phyloP scores from a whole-genome alignment of 169 alveolate genomes.

The Babesia sp. region DNA sequence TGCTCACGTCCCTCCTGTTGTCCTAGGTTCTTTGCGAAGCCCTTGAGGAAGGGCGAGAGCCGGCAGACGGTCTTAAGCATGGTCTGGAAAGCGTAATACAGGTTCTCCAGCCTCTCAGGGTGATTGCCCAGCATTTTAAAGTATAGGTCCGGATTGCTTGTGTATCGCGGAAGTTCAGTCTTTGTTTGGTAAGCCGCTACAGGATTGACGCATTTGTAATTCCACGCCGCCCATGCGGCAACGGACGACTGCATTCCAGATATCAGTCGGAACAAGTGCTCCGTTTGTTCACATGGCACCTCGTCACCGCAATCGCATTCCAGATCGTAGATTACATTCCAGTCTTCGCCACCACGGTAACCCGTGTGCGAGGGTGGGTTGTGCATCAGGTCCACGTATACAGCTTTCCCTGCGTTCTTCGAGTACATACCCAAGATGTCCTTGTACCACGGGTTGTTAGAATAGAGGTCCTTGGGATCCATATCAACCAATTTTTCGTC shows the following conservation, averaged over 20 bases:
- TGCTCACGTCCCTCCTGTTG: not conserved
- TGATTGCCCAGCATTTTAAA: constrained; percentile 79
- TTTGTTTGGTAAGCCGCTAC: constrained; percentile 64
- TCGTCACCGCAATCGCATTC: constrained; percentile 36
- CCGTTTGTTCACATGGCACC: constrained; percentile 71
- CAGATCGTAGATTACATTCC: constrained; percentile 34
- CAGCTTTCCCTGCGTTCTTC: constrained; percentile 27
- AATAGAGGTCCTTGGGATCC: constrained; percentile 50
- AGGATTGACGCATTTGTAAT: constrained; percentile 72
- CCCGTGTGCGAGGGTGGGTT: constrained; percentile 72
- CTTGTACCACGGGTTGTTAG: constrained; percentile 25
- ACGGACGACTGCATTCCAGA: constrained; percentile 86
- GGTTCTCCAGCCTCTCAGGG: constrained; percentile 84
- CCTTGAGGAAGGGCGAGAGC: constrained; percentile 72
- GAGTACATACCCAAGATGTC: constrained; percentile 50
- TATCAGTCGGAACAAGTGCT: constrained; percentile 74
- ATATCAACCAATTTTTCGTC: constrained; percentile 10
- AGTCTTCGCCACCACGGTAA: constrained; percentile 59
- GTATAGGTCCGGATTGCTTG: constrained; percentile 74
- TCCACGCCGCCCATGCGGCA: constrained; percentile 80
- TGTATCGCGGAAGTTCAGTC: constrained; percentile 61
- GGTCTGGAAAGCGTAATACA: constrained; percentile 84
- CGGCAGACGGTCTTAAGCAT: constrained; percentile 75
- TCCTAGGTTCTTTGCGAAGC: constrained; percentile 20
- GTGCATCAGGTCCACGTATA: constrained; percentile 55